Evolutionary conservation across 2,329 filamentous ascomycete genomes (phyloP).

Genomic region (Massarina eburnea): DNA sequence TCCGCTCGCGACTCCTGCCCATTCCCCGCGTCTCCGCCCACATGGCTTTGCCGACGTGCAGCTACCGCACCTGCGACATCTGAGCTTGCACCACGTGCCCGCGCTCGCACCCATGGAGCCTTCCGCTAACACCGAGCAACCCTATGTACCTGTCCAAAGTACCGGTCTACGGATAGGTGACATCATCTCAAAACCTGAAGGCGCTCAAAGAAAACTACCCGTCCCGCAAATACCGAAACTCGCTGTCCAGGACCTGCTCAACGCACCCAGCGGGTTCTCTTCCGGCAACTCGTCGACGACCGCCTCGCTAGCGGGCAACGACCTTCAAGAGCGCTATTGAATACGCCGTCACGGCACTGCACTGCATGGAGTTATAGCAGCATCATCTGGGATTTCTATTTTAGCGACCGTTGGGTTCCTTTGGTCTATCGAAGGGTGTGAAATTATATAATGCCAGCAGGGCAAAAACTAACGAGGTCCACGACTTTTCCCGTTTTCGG

Average conservation of each 20-base stretch:
- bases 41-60: conserved; percentile 72
- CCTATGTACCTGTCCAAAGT: conserved; percentile 57
- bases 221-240: conserved; percentile 90
- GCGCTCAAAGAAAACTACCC: conserved; percentile 85
- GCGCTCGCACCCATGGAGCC: conserved; percentile 73
- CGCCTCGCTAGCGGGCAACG: conserved; percentile 71
- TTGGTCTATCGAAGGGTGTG: conserved; percentile 30
- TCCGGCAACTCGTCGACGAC: conserved; percentile 77
- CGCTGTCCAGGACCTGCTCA: conserved; percentile 80
- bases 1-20: conserved; percentile 94
- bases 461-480: conserved; percentile 36
- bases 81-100: conserved; percentile 67
- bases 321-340: conserved; percentile 42
- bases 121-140: conserved; percentile 60
- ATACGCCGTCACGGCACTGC: conserved; percentile 11
- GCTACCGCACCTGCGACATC: conserved; percentile 79
- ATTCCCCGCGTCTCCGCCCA: conserved; percentile 87
- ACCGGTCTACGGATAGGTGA: conserved; percentile 82
- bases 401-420: conserved; percentile 35
- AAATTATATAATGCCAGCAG: conserved; percentile 18
- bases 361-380: conserved; percentile 37
- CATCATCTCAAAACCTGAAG: conserved; percentile 88
- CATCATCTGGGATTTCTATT: conserved; percentile 31
- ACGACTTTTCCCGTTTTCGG: conserved; percentile 18
- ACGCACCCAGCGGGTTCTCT: conserved; percentile 63